A percentile compares a stretch with the other conserved stretches of the same genome.
Evolutionary conservation across 169 alveolate species (phyloP).

Genomic region (Eimeria sp.): DNA sequence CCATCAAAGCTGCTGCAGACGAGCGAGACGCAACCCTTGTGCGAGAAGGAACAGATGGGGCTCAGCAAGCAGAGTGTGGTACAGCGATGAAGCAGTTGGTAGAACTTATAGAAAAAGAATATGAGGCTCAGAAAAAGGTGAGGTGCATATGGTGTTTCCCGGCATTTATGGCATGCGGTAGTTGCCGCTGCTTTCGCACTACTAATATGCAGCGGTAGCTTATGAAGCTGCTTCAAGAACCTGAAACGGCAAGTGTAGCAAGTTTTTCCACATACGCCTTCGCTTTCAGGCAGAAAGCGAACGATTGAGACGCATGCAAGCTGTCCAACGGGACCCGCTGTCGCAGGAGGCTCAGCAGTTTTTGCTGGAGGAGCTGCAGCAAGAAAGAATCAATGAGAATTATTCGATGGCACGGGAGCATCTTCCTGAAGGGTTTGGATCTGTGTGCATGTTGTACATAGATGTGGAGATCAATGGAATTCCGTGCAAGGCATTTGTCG

Average conservation of each 20-base stretch:
- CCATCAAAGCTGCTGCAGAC: constrained; percentile 34
- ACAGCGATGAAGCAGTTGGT: constrained; percentile 35
- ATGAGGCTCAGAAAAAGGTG: background rate
- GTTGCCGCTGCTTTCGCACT: background rate
- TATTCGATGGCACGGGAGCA: constrained; percentile 83
- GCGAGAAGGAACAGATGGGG: background rate
- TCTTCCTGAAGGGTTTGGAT: constrained; percentile 85
- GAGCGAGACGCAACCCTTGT: background rate
- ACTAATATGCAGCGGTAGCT: background rate
- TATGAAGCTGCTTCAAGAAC: background rate
- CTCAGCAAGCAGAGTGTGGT: background rate
- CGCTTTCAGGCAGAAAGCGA: constrained; percentile 25
- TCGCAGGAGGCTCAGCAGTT: constrained; percentile 69
- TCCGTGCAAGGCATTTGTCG: constrained; percentile 97
- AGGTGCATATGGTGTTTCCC: background rate
- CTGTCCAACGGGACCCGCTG: constrained; percentile 66
- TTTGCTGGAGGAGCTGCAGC: constrained; percentile 68
- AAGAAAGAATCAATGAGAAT: constrained; percentile 78
- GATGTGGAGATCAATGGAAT: constrained; percentile 94
- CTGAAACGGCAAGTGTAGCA: background rate
- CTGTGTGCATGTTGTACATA: constrained; percentile 96
- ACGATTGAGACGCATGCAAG: constrained; percentile 30
- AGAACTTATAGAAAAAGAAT: constrained; percentile 2
- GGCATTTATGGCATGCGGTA: background rate
- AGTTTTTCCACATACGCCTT: background rate